Percentiles rank a stretch among this genome's conserved stretches.
Conservation (phyloP, 108 stramenopile species). For the Skeletonema costatum region DNA sequence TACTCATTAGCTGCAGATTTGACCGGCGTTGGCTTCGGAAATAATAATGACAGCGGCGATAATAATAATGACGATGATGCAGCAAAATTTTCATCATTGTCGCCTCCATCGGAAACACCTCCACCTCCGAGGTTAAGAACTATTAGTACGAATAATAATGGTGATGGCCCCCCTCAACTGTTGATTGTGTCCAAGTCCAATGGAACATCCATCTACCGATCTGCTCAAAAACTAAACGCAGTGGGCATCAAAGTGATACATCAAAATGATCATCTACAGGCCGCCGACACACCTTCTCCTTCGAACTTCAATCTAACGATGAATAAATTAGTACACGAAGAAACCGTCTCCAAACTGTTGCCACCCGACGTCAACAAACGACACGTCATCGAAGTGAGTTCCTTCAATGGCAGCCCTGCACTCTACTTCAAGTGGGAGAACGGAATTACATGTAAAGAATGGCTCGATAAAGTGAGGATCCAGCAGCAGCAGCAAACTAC, state of each 20-base stretch:
- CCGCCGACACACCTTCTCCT: background rate
- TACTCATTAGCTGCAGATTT: background rate
- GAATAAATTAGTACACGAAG: background rate
- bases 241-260: constrained; percentile 2
- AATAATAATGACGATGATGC: background rate
- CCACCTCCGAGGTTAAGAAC: background rate
- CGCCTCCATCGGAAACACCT: background rate
- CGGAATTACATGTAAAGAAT: constrained; percentile 22
- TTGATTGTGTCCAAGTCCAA: background rate
- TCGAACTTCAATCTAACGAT: background rate
- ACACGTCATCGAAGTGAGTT: background rate
- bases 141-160: background rate
- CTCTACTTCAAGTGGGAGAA: constrained; percentile 24
- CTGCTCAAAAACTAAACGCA: background rate
- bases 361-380: background rate
- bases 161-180: background rate
- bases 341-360: background rate
- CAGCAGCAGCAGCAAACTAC: background rate
- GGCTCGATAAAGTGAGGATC: background rate
- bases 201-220: constrained; percentile 11
- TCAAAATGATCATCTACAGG: background rate
- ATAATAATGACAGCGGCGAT: too few species aligned
- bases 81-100: background rate
- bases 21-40: too few species aligned
- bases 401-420: constrained; percentile 8